phyloP scores from a whole-genome alignment of 306 rosid species.

The Cucurbita pepo region DNA sequence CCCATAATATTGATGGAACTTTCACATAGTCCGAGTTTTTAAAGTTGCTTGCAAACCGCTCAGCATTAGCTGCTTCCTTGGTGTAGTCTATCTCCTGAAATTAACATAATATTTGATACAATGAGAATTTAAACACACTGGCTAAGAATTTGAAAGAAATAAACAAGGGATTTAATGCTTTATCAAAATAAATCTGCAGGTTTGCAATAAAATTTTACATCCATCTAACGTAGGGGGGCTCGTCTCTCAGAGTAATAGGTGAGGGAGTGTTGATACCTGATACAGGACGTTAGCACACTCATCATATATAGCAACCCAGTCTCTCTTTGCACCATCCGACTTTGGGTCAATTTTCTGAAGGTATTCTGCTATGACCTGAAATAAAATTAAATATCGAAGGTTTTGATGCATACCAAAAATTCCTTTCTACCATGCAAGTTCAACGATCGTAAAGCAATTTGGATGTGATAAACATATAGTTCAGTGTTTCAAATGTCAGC shows the following conservation, averaged over 20 bases:
- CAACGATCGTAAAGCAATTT: background rate
- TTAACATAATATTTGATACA: background rate
- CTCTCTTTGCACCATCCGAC: constrained; percentile 99
- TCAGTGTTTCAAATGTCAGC: no score
- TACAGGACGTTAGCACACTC: constrained; percentile 93
- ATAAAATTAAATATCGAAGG: background rate
- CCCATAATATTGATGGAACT: constrained; percentile 84
- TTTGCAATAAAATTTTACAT: background rate
- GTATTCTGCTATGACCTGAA: constrained; percentile 92
- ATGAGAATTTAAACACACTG: background rate
- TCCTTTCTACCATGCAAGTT: background rate
- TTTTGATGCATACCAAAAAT: background rate
- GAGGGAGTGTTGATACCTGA: constrained; percentile 41
- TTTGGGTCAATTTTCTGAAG: constrained; percentile 95
- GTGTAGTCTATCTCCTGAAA: constrained; percentile 99
- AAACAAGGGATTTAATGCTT: background rate
- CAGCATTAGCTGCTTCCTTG: constrained; percentile 94
- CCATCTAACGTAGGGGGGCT: background rate
- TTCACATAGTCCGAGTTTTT: constrained; percentile 73
- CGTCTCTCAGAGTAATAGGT: background rate
- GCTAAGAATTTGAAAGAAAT: background rate
- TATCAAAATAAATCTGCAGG: background rate
- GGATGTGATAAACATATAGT: no score
- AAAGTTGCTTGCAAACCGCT: constrained; percentile 74
- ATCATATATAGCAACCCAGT: constrained; percentile 98